phyloP scores from a whole-genome alignment of 2,329 filamentous ascomycete genomes.

The Hypoxylon sp. region DNA sequence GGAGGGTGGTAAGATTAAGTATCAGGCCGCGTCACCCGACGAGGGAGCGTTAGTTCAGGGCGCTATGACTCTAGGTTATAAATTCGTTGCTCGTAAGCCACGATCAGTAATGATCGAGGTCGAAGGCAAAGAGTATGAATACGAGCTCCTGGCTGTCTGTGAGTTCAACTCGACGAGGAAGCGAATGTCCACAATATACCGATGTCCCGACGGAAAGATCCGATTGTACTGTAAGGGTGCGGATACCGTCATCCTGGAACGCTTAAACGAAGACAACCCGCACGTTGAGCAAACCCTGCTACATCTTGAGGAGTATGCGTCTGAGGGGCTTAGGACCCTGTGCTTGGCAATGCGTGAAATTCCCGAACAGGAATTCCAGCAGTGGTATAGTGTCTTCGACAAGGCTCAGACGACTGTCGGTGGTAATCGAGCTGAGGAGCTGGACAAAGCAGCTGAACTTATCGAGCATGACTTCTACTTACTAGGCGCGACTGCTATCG shows the following conservation, averaged over 20 bases:
- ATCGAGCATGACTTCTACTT: slow-evolving; percentile 94
- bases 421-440: slow-evolving; percentile 91
- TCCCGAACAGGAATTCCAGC: slow-evolving; percentile 87
- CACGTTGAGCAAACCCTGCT: slow-evolving; percentile 91
- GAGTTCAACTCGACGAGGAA: slow-evolving; percentile 99
- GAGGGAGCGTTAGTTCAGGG: slow-evolving; percentile 97
- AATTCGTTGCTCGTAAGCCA: slow-evolving; percentile 91
- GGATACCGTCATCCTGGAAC: slow-evolving; percentile 96
- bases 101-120: slow-evolving; percentile 87
- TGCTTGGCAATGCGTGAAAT: slow-evolving; percentile 96
- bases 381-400: slow-evolving; percentile 90
- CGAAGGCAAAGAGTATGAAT: slow-evolving; percentile 80
- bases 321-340: slow-evolving; percentile 92
- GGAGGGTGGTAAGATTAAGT: slow-evolving; percentile 87
- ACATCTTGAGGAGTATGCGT: slow-evolving; percentile 98
- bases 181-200: slow-evolving; percentile 97
- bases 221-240: slow-evolving; percentile 96
- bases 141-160: slow-evolving; percentile 94
- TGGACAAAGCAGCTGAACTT: slow-evolving; percentile 96
- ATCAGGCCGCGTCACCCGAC: slow-evolving; percentile 97
- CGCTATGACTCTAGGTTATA: slow-evolving; percentile 87
- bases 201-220: slow-evolving; percentile 95
- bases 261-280: slow-evolving; percentile 85
- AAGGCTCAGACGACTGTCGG: slow-evolving; percentile 90
- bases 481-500: slow-evolving; percentile 95